Percentiles rank a stretch among this genome's conserved stretches.
Evolutionary conservation across 2,329 filamentous ascomycete genomes (phyloP).

Genomic region (Byssothecium circinans): DNA sequence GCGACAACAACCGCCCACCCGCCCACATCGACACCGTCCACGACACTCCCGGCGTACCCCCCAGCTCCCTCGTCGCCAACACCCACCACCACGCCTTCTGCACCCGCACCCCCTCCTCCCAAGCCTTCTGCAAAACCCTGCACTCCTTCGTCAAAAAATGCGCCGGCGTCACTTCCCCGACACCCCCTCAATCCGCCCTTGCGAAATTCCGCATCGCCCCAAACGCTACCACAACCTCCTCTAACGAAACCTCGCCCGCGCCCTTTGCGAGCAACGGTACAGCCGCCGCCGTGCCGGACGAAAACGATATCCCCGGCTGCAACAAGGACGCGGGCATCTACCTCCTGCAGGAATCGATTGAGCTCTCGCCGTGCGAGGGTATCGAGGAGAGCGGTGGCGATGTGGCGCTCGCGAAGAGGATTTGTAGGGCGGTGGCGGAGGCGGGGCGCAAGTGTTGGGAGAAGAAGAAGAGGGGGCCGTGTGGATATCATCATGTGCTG

Average conservation of each 20-base stretch:
- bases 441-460: conserved; percentile 1
- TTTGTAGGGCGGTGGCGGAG: background rate
- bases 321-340: background rate
- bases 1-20: background rate
- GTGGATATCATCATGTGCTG: conserved; percentile 6
- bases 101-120: background rate
- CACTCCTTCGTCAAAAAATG: background rate
- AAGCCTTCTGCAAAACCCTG: background rate
- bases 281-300: no score
- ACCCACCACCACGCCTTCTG: background rate
- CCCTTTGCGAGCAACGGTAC: background rate
- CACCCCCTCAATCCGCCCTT: background rate
- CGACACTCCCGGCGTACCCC: background rate
- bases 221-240: background rate
- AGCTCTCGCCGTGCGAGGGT: background rate
- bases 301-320: background rate
- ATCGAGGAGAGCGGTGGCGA: background rate
- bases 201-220: background rate
- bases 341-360: background rate
- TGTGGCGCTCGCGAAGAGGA: background rate
- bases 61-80: background rate
- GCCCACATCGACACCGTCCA: background rate
- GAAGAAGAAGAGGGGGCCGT: background rate
- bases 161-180: background rate
- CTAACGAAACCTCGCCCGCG: background rate